Conservation (phyloP, 169 alveolate genomes). For the Cryptosporidium canis region DNA sequence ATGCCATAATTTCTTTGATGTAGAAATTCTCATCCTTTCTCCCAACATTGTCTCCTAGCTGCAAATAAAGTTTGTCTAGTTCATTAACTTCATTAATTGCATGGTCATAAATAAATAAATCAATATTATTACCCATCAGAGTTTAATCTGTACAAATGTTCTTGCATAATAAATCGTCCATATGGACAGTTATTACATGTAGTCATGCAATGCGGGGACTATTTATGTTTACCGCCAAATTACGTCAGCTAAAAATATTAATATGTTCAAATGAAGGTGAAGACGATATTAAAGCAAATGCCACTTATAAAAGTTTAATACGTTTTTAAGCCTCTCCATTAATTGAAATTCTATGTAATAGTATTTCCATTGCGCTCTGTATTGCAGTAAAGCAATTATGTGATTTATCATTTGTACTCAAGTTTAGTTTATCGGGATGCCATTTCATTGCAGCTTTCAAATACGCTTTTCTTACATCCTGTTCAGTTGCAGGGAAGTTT, state of each 20-base stretch:
- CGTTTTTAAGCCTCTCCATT: constrained; percentile 3
- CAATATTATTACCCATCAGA: constrained; percentile 4
- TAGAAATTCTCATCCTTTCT: constrained; percentile 1
- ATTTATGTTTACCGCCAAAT: background rate
- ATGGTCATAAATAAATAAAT: background rate
- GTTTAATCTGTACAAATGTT: background rate
- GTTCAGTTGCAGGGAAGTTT: constrained; percentile 40
- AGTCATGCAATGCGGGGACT: constrained; percentile 7
- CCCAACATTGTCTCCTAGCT: constrained; percentile 8
- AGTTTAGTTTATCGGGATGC: constrained; percentile 58
- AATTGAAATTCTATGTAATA: background rate
- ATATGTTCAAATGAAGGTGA: background rate
- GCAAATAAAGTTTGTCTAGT: background rate
- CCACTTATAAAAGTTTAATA: background rate
- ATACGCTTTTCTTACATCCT: constrained; percentile 61
- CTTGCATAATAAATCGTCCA: background rate
- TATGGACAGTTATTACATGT: constrained; percentile 13
- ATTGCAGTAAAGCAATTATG: constrained; percentile 66
- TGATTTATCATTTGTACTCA: constrained; percentile 14
- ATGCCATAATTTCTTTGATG: background rate
- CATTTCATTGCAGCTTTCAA: constrained; percentile 72
- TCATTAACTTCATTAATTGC: background rate
- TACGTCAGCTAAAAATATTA: background rate
- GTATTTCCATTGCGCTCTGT: constrained; percentile 57
- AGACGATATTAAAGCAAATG: background rate